Evolutionary conservation across 257 asterid genomes (phyloP), one percentile per base, ranked within the genome.

Genomic region (Rauvolfia tetraphylla): DNA sequence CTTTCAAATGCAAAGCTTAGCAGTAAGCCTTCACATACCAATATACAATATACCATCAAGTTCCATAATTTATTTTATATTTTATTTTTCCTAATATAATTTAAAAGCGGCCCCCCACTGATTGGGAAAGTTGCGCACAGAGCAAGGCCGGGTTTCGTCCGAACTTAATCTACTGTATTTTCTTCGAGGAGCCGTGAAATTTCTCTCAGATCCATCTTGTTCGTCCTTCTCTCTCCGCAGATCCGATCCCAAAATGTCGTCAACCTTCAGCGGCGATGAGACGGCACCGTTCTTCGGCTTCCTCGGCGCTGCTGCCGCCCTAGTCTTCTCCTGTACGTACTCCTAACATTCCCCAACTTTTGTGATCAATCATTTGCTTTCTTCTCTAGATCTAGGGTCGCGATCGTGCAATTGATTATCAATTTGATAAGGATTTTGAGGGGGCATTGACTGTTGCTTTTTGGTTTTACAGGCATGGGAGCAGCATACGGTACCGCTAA

Each of bases 211-310:
- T 75, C 83, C 76, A 25, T 63, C 61, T 63, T 34, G 13, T 34
- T 68, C 61, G 2, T 25, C n/a, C 15, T 9, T 33, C 69, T 20
- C 41, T 71, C 46, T 51, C 75, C 17, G 76, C 83, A 5, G 58
- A 72, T 77, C 79, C 63, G 38, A 51, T 53, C 75, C 68, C 51
- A 49, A 53, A 49, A 90, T 87, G 91, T 80, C 90, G 53, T 82
- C 96, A 48, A 73, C 79, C 42, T 89, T 90, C 86, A 87, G 89
- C 84, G 92, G 94, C 70, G 94, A 90, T 85, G 94, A 89, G 75
- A 89, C 94, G 75, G 94, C 94, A 53, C 94, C 96, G 72, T 89
- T 90, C 85, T 89, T 90, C 79, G 96, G 96, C 79, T 90, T 90
- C 87, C 91, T 90, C 62, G 95, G 92, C 77, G 96, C 93, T 56